Percentiles rank a stretch among this genome's conserved stretches.
phyloP scores from a whole-genome alignment of 2,329 filamentous ascomycete genomes.

The Beauveria australis region DNA sequence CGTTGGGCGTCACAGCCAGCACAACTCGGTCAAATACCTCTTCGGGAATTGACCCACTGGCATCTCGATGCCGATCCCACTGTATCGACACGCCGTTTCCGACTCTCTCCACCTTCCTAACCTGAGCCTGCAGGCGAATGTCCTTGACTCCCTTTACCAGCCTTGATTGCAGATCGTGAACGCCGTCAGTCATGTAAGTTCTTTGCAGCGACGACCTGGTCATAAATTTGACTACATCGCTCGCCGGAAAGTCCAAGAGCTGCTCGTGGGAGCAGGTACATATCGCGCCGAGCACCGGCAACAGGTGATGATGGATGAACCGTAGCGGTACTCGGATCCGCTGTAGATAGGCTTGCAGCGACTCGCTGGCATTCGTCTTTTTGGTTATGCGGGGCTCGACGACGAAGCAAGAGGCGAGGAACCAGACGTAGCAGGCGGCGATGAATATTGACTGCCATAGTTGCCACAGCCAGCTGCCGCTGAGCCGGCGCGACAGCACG shows the following conservation, averaged over 20 bases:
- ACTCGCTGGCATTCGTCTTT: slow-evolving; percentile 25
- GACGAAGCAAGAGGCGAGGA: slow-evolving; percentile 42
- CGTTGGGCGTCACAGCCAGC: slow-evolving; percentile 46
- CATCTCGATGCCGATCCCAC: slow-evolving; percentile 5
- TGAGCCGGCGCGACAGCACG: slow-evolving; percentile 12
- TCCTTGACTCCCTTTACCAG: slow-evolving; percentile 31
- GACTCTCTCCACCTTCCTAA: slow-evolving; percentile 23
- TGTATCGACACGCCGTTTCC: slow-evolving; percentile 4
- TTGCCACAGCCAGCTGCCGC: not conserved
- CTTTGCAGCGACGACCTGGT: slow-evolving; percentile 35
- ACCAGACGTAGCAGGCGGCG: slow-evolving; percentile 43
- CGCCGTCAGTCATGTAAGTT: slow-evolving; percentile 44
- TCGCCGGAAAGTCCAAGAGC: slow-evolving; percentile 43
- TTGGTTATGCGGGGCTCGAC: slow-evolving; percentile 25
- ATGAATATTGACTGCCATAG: slow-evolving; percentile 22
- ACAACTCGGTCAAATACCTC: slow-evolving; percentile 43
- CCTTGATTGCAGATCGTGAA: slow-evolving; percentile 38
- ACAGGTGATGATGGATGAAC: slow-evolving; percentile 40
- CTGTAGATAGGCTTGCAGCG: slow-evolving; percentile 39
- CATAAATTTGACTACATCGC: slow-evolving; percentile 44
- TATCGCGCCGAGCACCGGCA: slow-evolving; percentile 47
- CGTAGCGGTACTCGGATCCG: slow-evolving; percentile 40
- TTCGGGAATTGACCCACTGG: slow-evolving; percentile 12
- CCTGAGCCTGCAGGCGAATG: slow-evolving; percentile 31
- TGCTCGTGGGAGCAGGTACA: slow-evolving; percentile 45